Evolutionary conservation across 495 filamentous ascomycete genomes (phyloP), one percentile per base, ranked within the genome.

Genomic region (Podospora australis): DNA sequence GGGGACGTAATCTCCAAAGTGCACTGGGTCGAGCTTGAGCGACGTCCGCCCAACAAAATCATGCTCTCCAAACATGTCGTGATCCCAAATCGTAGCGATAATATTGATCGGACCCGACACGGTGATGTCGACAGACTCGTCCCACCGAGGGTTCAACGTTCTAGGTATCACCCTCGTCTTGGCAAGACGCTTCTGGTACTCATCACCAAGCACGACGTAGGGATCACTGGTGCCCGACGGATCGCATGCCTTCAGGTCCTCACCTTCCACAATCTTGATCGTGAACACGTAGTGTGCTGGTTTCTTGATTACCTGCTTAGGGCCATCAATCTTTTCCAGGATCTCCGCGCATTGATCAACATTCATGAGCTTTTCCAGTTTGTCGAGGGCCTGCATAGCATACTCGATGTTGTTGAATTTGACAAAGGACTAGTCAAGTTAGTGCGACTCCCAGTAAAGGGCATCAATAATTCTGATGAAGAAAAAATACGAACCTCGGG

Each of bases 401-500:
- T 84, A 96, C 68, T 96, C 91, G 54, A 97, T 79, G 58, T 99
- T 96, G 72, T 99, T 99, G 53, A 99, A 75, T 68, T 99, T 99
- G 39, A 97, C 87, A 54, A 97, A 82, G 25, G 90, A 96, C 90
- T 96, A 56, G 38, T 34, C 8, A 19, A 34, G 5, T 36, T 36
- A 22, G 16, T 17, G 36, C 25, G n/a, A 32, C n/a, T 2, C 19
- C 24, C 39, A n/a, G n/a, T n/a, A n/a, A n/a, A n/a, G 9, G 22
- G 6, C 10, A 26, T 40, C 43, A 2, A 40, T 11, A n/a, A 25
- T 11, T 26, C 11, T 22, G 36, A 10, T 7, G 14, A 35, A 49
- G 41, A 17, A 8, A 21, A 4, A 24, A 39, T n/a, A 63, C 72
- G 56, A 68, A 94, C 90, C 84, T 95, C 86, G 2, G 89, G 86